Percentiles rank a stretch among this genome's conserved stretches.
Conservation (phyloP, 306 rosid species). For the Cicer judaicum region DNA sequence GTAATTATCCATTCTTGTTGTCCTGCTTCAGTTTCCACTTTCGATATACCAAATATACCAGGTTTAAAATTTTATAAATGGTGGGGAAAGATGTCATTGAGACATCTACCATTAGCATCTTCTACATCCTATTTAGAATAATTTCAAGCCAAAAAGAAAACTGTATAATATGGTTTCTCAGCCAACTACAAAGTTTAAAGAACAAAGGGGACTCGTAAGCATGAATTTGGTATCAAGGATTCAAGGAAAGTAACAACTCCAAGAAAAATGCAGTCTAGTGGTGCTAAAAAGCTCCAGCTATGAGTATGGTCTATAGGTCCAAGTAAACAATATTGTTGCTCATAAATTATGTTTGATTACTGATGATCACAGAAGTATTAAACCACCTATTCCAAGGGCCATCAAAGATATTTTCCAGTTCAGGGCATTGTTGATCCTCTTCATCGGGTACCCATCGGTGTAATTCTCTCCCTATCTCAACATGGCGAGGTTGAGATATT, state of each 20-base stretch:
- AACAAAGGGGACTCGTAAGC: slow-evolving; percentile 11
- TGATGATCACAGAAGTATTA: slow-evolving; percentile 45
- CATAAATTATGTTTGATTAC: not conserved
- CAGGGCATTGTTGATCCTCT: slow-evolving; percentile 79
- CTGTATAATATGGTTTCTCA: slow-evolving; percentile 4
- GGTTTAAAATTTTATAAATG: slow-evolving; percentile 17
- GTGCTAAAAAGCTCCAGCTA: not conserved
- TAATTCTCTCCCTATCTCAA: slow-evolving; percentile 79
- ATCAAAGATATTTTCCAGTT: slow-evolving; percentile 82
- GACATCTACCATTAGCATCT: slow-evolving; percentile 20
- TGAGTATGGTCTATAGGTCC: not conserved
- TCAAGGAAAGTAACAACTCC: slow-evolving; percentile 31
- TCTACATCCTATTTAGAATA: slow-evolving; percentile 13
- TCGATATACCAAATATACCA: slow-evolving; percentile 8
- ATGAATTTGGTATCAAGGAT: slow-evolving; percentile 22
- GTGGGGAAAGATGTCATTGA: slow-evolving; percentile 6
- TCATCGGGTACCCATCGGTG: slow-evolving; percentile 95
- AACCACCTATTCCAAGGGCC: slow-evolving; percentile 84
- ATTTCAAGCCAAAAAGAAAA: not conserved
- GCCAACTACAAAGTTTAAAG: slow-evolving; percentile 34
- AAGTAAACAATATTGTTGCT: slow-evolving; percentile 6
- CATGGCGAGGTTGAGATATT: slow-evolving; percentile 79
- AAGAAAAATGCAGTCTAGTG: not conserved
- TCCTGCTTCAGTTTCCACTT: slow-evolving; percentile 20
- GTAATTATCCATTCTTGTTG: slow-evolving; percentile 3